phyloP scores from a whole-genome alignment of 2,329 filamentous ascomycete genomes.

The Scedosporium aurantiacum region DNA sequence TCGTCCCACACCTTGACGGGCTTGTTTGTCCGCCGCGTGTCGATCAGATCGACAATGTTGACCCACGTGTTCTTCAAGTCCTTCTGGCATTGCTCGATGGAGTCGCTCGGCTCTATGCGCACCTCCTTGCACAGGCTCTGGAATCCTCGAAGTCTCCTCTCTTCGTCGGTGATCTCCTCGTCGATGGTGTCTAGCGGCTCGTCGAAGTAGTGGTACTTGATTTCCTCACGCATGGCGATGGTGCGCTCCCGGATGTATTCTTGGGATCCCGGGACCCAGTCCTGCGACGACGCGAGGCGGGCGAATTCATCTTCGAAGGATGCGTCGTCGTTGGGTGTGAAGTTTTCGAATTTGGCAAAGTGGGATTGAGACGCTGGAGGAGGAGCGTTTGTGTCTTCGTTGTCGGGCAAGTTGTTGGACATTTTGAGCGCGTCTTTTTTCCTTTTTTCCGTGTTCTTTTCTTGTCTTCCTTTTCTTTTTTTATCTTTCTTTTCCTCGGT shows the following conservation, averaged over 20 bases:
- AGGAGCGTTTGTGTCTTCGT: neutral
- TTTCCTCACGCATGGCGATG: constrained; percentile 18
- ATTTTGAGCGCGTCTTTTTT: too few relatives aligned
- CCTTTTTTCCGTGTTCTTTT: too few relatives aligned
- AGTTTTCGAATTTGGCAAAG: constrained; percentile 19
- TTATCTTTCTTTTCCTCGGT: too few relatives aligned
- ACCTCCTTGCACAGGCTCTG: constrained; percentile 12
- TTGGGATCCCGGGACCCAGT: constrained; percentile 18
- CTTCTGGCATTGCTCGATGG: constrained; percentile 14
- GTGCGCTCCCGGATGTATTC: constrained; percentile 19
- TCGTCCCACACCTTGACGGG: constrained; percentile 17
- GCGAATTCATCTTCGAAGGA: constrained; percentile 20
- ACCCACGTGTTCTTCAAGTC: constrained; percentile 16
- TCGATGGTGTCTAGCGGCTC: constrained; percentile 4
- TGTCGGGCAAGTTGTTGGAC: neutral
- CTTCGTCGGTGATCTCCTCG: constrained; percentile 10
- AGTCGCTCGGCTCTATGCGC: constrained; percentile 12
- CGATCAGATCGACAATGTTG: constrained; percentile 22
- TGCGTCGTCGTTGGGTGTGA: constrained; percentile 17
- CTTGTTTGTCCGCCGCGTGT: constrained; percentile 15
- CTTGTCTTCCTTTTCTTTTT: too few relatives aligned
- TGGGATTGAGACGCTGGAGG: constrained; percentile 18
- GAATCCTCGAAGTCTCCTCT: constrained; percentile 14
- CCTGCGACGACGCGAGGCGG: constrained; percentile 20
- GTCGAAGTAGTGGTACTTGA: constrained; percentile 19